Base-by-base conservation (phyloP, 2,329 filamentous ascomycete species). In the Chrysoporthe cubensis region DNA sequence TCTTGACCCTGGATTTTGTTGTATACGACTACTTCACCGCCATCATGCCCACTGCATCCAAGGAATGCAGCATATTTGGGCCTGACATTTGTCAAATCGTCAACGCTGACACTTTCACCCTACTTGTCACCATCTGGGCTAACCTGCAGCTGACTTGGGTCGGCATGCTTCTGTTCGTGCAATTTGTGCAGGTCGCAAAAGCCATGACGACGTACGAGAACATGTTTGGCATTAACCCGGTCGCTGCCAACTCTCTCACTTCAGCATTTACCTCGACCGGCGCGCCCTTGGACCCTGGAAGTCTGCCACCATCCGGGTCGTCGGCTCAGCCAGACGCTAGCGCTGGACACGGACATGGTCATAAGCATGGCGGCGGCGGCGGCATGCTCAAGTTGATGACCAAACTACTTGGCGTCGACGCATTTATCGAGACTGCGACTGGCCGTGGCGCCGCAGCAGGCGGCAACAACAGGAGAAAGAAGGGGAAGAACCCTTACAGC, bases 191-290 rank as follows among this genome's bases (percentile, higher is more conserved):
- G 77, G 90, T 99, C 63, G 91, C 94, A 0, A 90, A 94, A 70
- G 96, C 94, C 67, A 91, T 97, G 83, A 99, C 96, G 1, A 99
- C 96, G 0, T 98, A 92, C 79, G 96, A 99, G 80, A 97, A 94
- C 78, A 98, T 99, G 94, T 90, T 90, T 71, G 91, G 93, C 62
- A 86, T 94, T 70, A 86, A 89, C 67, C 85, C 91, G 70, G 84
- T 83, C 69, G 82, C 82, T 34, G 85, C 87, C 69, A 70, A 75
- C 43, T 73, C 89, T 0, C 82, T 94, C 43, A 89, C 89, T 7
- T 89, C 90, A 0, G 91, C 92, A 64, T 89, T 97, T 74, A 90
- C 93, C 1, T 93, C 93, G 1, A 91, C 93, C 14, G 90, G 89
- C 37, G 89, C 90, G 1, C 90, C 92, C 26, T 84, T 96, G 1